Percentiles rank a stretch among this genome's conserved stretches.
phyloP scores from a whole-genome alignment of 495 filamentous ascomycete species.

The Chaetomium cochliodes region DNA sequence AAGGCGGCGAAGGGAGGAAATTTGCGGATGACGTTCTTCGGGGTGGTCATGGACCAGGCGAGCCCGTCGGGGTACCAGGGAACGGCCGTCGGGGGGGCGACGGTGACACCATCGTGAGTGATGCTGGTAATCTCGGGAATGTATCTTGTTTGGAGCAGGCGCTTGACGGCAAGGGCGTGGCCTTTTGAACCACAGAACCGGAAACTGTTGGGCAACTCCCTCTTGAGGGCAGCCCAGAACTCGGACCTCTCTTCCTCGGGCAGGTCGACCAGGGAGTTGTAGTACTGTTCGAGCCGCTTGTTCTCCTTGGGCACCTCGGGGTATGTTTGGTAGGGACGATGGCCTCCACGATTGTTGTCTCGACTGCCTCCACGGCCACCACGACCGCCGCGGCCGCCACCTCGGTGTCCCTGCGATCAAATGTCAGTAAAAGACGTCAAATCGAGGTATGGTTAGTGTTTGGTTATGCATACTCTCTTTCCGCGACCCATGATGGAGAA shows the following conservation, averaged over 20 bases:
- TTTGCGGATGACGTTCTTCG: slow-evolving; percentile 87
- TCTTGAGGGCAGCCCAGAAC: slow-evolving; percentile 78
- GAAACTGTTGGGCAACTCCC: slow-evolving; percentile 93
- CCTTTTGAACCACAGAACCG: slow-evolving; percentile 91
- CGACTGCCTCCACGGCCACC: slow-evolving; percentile 31
- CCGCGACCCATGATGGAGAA: slow-evolving; percentile 26
- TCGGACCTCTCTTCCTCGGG: slow-evolving; percentile 67
- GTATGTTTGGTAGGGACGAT: slow-evolving; percentile 48
- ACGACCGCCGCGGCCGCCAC: slow-evolving; percentile 28
- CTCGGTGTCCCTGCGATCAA: slow-evolving; percentile 21
- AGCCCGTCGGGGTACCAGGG: slow-evolving; percentile 91
- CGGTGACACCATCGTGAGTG: slow-evolving; percentile 68
- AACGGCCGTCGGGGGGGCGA: slow-evolving; percentile 76
- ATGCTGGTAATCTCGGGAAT: slow-evolving; percentile 86
- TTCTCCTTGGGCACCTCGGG: slow-evolving; percentile 67
- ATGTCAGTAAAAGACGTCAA: slow-evolving; percentile 12
- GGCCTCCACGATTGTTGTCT: slow-evolving; percentile 23
- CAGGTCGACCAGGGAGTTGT: slow-evolving; percentile 71
- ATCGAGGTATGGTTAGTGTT: background rate
- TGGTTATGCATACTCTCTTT: slow-evolving; percentile 25
- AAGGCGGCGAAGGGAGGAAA: slow-evolving; percentile 91
- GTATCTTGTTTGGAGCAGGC: slow-evolving; percentile 79
- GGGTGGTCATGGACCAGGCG: slow-evolving; percentile 94
- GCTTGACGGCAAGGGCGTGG: slow-evolving; percentile 83
- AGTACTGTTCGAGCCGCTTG: slow-evolving; percentile 75